phyloP scores from a whole-genome alignment of 75 land plant genomes.

The Selaginella moellendorffii region DNA sequence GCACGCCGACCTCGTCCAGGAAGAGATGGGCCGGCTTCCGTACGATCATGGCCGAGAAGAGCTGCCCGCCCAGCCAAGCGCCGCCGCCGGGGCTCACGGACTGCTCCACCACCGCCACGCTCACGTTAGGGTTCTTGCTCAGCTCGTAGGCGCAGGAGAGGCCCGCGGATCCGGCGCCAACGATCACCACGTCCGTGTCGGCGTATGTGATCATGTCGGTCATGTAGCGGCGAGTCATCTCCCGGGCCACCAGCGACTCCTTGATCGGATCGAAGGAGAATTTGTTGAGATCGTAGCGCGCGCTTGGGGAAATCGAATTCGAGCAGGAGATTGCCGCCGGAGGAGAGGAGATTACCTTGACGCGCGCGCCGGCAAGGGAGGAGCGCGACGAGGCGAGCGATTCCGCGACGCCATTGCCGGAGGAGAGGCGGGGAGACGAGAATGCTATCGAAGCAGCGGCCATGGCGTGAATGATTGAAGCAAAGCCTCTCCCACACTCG shows the following conservation, averaged over 20 bases:
- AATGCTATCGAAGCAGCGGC: too few species aligned
- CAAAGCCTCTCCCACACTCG: too few species aligned
- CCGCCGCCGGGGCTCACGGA: slow-evolving; percentile 97
- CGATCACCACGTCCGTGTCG: slow-evolving; percentile 85
- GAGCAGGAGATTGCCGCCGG: not conserved
- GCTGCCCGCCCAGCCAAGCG: slow-evolving; percentile 97
- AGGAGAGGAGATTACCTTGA: not conserved
- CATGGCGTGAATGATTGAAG: too few species aligned
- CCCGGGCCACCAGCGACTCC: slow-evolving; percentile 84
- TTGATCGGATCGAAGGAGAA: slow-evolving; percentile 75
- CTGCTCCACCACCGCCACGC: slow-evolving; percentile 74
- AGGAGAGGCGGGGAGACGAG: too few species aligned
- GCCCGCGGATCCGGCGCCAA: slow-evolving; percentile 92
- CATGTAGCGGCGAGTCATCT: slow-evolving; percentile 98
- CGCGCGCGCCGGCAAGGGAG: not conserved
- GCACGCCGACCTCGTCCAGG: slow-evolving; percentile 66
- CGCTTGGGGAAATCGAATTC: not conserved
- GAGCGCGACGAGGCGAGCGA: not conserved
- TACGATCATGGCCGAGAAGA: slow-evolving; percentile 92
- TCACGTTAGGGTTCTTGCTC: slow-evolving; percentile 63
- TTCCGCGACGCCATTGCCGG: not conserved
- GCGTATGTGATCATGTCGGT: slow-evolving; percentile 95
- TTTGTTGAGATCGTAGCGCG: slow-evolving; percentile 37
- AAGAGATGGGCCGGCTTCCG: slow-evolving; percentile 82
- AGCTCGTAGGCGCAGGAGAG: slow-evolving; percentile 89